Evolutionary conservation across 2,329 filamentous ascomycete genomes (phyloP).

Genomic region (Dothidotthia symphoricarpi): DNA sequence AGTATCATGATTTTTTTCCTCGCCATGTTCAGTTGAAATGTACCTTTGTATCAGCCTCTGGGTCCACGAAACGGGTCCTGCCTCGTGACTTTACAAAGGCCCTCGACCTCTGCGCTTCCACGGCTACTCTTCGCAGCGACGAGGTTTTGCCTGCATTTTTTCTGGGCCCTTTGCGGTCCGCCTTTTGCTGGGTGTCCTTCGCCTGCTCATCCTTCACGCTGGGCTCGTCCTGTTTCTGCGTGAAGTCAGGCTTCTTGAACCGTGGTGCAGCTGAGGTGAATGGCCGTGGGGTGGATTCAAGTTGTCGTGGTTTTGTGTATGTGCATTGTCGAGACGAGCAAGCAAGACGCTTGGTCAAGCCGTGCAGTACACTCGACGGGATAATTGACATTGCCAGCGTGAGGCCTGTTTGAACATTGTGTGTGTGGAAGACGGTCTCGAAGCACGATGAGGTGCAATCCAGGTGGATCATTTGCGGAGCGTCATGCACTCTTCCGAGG

Average conservation of each 20-base stretch:
- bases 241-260: constrained; percentile 26
- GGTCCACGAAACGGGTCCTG: constrained; percentile 46
- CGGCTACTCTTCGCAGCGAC: constrained; percentile 79
- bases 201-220: constrained; percentile 9
- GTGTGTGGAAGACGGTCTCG: no score
- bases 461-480: no score
- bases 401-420: no score
- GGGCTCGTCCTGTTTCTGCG: constrained; percentile 22
- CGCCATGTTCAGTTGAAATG: no score
- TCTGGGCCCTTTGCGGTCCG: constrained; percentile 22
- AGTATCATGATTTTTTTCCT: no score
- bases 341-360: constrained; percentile 25
- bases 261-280: constrained; percentile 16
- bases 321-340: constrained; percentile 7
- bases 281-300: constrained; percentile 7
- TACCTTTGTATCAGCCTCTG: constrained; percentile 50
- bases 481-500: no score
- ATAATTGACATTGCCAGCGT: no score
- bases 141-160: constrained; percentile 43
- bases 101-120: constrained; percentile 70
- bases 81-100: constrained; percentile 52
- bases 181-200: constrained; percentile 10
- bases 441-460: no score
- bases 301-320: constrained; percentile 7
- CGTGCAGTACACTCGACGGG: no score